A percentile compares a stretch with the other conserved stretches of the same genome.
These are phyloP conservation scores for Alternaria triticimaculans DNA, from an alignment of 2,329 filamentous ascomycete genomes.

Conservation along the genomic window DNA sequence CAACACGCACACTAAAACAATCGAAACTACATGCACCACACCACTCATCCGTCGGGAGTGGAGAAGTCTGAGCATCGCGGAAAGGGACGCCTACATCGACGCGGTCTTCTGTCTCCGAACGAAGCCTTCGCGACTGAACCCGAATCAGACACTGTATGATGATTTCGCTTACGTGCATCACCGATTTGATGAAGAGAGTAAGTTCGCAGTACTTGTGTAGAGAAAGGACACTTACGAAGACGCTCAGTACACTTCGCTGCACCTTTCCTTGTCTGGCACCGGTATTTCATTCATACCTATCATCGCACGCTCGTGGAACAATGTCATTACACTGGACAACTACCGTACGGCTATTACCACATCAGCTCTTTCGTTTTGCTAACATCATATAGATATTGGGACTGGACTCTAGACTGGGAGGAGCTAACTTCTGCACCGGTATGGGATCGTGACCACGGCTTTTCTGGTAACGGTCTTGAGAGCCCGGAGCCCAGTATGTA, in stretches of 20 bases:
- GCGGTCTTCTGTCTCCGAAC: conserved; percentile 40
- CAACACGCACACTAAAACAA: too few relatives aligned
- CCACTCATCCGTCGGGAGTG: not conserved
- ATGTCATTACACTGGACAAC: conserved; percentile 30
- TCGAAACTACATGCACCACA: too few relatives aligned
- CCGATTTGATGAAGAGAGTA: not conserved
- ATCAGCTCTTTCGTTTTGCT: not conserved
- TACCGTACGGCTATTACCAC: conserved; percentile 1
- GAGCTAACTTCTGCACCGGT: conserved; percentile 32
- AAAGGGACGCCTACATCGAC: conserved; percentile 27
- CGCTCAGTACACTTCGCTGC: conserved; percentile 38
- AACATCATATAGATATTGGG: conserved; percentile 36
- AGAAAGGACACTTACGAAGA: not conserved
- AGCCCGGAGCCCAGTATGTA: not conserved
- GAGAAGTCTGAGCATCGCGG: not conserved
- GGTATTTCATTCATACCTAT: conserved; percentile 45
- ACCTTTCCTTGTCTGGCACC: conserved; percentile 47
- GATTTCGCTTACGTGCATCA: conserved; percentile 43
- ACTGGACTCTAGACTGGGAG: conserved; percentile 45
- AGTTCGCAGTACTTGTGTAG: not conserved
- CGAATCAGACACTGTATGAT: conserved; percentile 37
- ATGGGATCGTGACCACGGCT: conserved; percentile 30
- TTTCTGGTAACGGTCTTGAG: conserved; percentile 38
- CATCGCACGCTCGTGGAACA: conserved; percentile 28
- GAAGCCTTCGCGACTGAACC: conserved; percentile 25